Base-by-base conservation (phyloP, 768 basidiomycete genomes). In the Boletus coccyginus region DNA sequence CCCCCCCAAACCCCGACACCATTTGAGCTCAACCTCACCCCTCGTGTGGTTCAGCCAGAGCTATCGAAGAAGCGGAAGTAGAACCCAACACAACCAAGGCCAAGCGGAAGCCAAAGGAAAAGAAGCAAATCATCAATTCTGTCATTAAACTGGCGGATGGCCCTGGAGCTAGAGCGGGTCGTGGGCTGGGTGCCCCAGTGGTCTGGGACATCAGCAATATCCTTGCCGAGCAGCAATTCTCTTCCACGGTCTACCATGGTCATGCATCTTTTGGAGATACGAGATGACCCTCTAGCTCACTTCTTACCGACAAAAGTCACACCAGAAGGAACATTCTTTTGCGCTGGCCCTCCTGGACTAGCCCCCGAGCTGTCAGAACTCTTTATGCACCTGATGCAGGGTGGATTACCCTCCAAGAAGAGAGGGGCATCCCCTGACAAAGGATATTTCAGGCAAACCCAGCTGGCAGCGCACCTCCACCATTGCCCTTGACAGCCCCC, bases 101-200 rank as follows among this genome's bases (percentile, higher is more conserved):
- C 65, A 76, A 81, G 75, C 75, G 81, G 63, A 81, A 86, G 71
- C 61, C 68, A 70, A 85, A 82, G 61, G 86, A 88, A 66, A 92
- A 87, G 79, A 95, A 89, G 72, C 88, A 91, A 61, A 91, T 94
- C 44, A 89, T 96, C 53, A 95, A 98, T 70, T 81, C 83, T n/a
- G 83, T 92, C 43, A 94, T 90, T 8, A 94, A 98, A 71, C 81
- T 94, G 43, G 79, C 81, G 42, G 84, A 85, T 55, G 84, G 85
- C 3, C 81, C 80, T 27, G 81, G 83, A 27, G 75, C 76, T 7
- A 75, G 78, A 57, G 70, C 77, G 49, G 81, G 84, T 41, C 81
- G 87, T 45, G 80, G 84, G n/a, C 69, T 85, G 24, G 83, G 81
- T 24, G 78, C 79, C 31, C 83, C 81, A 41, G 78, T 84, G 41